Percentiles rank a stretch among this genome's conserved stretches.
These are phyloP conservation scores for Sanguinoderma infundibulare DNA, from an alignment of 1,284 basidiomycete species.

Conservation along the genomic window DNA sequence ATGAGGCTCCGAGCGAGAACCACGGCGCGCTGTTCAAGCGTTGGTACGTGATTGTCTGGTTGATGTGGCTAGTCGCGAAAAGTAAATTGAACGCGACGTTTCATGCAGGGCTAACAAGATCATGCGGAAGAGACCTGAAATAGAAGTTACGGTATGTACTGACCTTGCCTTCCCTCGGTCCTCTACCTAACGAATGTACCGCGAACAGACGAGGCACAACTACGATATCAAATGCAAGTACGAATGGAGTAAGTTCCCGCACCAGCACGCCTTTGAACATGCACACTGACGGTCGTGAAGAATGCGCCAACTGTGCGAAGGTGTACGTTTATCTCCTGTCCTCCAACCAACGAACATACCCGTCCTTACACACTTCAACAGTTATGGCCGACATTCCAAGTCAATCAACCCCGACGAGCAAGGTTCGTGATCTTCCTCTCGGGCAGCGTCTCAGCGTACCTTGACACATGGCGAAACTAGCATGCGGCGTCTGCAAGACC, in stretches of 20 bases:
- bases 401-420: constrained; percentile 74
- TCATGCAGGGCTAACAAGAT: constrained; percentile 63
- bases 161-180: background rate
- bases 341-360: background rate
- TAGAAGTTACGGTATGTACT: constrained; percentile 67
- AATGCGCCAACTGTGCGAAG: constrained; percentile 69
- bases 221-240: constrained; percentile 82
- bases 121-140: constrained; percentile 64
- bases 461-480: constrained; percentile 31
- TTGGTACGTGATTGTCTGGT: constrained; percentile 53
- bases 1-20: constrained; percentile 64
- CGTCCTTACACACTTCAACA: constrained; percentile 34
- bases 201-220: constrained; percentile 65
- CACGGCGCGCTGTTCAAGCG: constrained; percentile 73
- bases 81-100: background rate
- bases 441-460: background rate
- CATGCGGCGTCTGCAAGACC: constrained; percentile 53
- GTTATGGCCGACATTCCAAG: constrained; percentile 79
- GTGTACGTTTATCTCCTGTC: constrained; percentile 47
- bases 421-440: constrained; percentile 44
- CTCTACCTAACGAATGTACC: background rate
- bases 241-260: constrained; percentile 66
- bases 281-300: constrained; percentile 37
- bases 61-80: background rate
- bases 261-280: background rate